Evolutionary conservation across 305 asterid species (phyloP).

Genomic region (Euphrasia arctica): DNA sequence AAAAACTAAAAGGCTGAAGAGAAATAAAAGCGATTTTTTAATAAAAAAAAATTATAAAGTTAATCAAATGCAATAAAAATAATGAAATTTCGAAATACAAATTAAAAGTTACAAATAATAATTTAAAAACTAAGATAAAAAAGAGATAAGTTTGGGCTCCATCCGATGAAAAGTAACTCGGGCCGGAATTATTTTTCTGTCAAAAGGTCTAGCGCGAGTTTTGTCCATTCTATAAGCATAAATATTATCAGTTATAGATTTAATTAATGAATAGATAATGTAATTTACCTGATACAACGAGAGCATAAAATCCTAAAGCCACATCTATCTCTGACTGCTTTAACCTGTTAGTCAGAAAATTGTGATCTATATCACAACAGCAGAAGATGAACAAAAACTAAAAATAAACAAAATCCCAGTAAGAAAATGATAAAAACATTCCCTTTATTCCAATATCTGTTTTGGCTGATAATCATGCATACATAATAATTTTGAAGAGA

Average conservation of each 20-base stretch:
- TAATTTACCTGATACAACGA: slow-evolving; percentile 83
- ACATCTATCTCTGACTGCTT: slow-evolving; percentile 96
- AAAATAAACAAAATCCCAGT: background rate
- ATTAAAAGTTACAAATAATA: too few relatives aligned
- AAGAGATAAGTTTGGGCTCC: too few relatives aligned
- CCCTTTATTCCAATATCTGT: slow-evolving; percentile 10
- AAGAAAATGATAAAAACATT: background rate
- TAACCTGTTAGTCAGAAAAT: slow-evolving; percentile 53
- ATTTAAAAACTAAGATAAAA: too few relatives aligned
- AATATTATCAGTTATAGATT: slow-evolving; percentile 2
- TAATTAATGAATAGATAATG: slow-evolving; percentile 20
- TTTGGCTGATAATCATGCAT: slow-evolving; percentile 1
- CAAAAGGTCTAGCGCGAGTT: too few relatives aligned
- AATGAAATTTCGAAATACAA: too few relatives aligned
- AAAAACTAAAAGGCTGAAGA: too few relatives aligned
- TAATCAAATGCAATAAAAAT: too few relatives aligned
- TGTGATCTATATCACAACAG: slow-evolving; percentile 11
- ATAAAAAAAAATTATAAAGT: too few relatives aligned
- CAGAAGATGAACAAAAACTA: slow-evolving; percentile 10
- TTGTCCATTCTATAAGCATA: too few relatives aligned
- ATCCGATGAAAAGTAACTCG: too few relatives aligned
- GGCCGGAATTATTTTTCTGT: too few relatives aligned
- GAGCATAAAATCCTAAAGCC: slow-evolving; percentile 88
- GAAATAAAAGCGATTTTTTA: too few relatives aligned
- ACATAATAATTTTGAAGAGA: slow-evolving; percentile 18